Evolutionary conservation across 2,329 filamentous ascomycete species (phyloP), one percentile per base, ranked within the genome.

Genomic region (Diaporthe sp.): DNA sequence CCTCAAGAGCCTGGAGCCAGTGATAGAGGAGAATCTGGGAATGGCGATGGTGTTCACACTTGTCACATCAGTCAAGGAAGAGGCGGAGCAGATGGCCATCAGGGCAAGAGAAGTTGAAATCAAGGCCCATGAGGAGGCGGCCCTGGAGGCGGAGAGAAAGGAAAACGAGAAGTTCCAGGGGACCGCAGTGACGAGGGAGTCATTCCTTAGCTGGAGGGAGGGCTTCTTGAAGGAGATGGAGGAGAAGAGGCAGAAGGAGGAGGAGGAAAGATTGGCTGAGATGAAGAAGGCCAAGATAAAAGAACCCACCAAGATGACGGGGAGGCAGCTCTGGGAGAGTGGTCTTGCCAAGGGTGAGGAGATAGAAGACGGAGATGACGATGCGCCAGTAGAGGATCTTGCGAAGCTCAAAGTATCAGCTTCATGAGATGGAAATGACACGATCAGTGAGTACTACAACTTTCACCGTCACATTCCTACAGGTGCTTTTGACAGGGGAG

Each of bases 41-140:
- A 98, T 98, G 93, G 94, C 95, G 72, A 99, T 99, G 97, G 87
- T 99, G 1, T 99, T 98, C 84, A 95, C 96, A 0, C 86, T 99
- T 32, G 93, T 97, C 71, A 94, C 94, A 19, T 91, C 93, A 0
- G 86, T 99, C 75, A 98, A 98, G 82, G 97, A 99, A 74, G 89
- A 90, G 69, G 96, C 96, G n/a, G 97, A 99, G 86, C 89, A 92
- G 78, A 89, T 99, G 74, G 92, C 98, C 78, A 84, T 88, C 22
- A 92, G 95, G 76, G 92, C 97, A 59, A 91, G 92, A 80, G 90
- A 91, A 73, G 93, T 88, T 12, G 89, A 87, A 2, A 89, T 88
- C 10, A 89, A 91, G 79, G 88, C 80, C 56, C 85, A 86, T 4
- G 91, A 93, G 77, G 90, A 92, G 80, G 84, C 79, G 19, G 73